Base-by-base conservation (phyloP, 1,284 basidiomycete genomes). In the Phylloporus sp. region DNA sequence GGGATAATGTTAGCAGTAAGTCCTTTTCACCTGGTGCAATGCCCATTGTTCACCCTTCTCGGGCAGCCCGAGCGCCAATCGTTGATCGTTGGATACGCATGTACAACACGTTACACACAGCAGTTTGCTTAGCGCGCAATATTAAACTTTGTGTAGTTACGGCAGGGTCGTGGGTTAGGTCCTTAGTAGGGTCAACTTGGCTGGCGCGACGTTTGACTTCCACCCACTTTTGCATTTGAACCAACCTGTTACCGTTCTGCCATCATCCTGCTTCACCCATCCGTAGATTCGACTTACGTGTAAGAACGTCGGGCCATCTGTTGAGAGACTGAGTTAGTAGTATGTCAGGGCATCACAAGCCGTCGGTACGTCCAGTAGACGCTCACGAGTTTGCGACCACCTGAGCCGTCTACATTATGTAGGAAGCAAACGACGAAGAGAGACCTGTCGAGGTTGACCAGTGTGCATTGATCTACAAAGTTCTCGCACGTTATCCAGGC, bases 401-500 rank as follows among this genome's bases (percentile, higher is more conserved):
- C 25, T 19, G 2, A 52, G 11, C 27, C 49, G 15, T 52, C 12
- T 27, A 23, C 6, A 52, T 27, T 25, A 52, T 27, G 25, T 52
- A 52, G 49, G 14, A 6, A 5, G 6, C 49, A 23, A 52, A 52
- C 6, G 49, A 27, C 12, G 49, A 89, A 72, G 94, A 94, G 72
- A 94, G 96, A 77, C 89, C 92, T 4, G 94, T 98, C 5, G 94
- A 97, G 76, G 97, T 99, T 64, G 98, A 99, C 79, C 97, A 99
- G 81, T 88, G 97, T 32, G 95, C 95, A 14, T 85, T 97, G 63
- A 96, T 97, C 67, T 95, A 97, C 84, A 97, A 95, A 82, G 95
- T 98, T 56, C 88, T 99, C 32, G 95, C 97, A n/a, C 87, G 97
- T 57, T 99, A 99, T 79, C 95, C 94, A 29, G 97, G 95, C 64